Conservation (phyloP, 164 flowering plant genomes). For the Buxus sempervirens region DNA sequence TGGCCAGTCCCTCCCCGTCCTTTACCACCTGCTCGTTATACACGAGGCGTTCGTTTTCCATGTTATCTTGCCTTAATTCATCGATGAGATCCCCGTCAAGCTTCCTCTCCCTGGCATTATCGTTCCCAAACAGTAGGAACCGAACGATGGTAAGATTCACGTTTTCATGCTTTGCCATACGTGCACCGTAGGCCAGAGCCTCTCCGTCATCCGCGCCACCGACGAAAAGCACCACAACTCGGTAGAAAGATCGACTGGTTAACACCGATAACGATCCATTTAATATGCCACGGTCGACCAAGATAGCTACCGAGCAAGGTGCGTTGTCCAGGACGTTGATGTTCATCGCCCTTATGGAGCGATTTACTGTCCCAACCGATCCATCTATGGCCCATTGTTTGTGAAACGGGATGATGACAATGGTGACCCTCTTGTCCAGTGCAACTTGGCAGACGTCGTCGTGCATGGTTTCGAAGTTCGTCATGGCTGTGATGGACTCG, state of each 20-base stretch:
- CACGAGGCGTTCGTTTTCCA: conserved; percentile 9
- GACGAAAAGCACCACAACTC: conserved; percentile 18
- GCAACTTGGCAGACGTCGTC: no score
- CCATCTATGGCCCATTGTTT: no score
- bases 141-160: conserved; percentile 19
- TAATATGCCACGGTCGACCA: conserved; percentile 22
- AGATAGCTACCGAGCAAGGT: conserved; percentile 46
- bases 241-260: neutral
- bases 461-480: no score
- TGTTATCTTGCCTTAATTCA: conserved; percentile 8
- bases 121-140: conserved; percentile 1
- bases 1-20: conserved; percentile 14
- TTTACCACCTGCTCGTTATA: conserved; percentile 29
- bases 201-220: conserved; percentile 37
- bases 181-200: conserved; percentile 23
- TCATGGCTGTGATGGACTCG: no score
- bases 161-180: conserved; percentile 21
- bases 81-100: conserved; percentile 23
- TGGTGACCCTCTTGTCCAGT: no score
- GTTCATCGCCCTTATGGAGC: neutral
- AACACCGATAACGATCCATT: neutral
- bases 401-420: no score
- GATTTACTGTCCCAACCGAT: neutral
- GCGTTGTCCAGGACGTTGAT: conserved; percentile 23
- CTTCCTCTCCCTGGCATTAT: conserved; percentile 9